These are phyloP conservation scores for Dendrobium catenatum DNA, from an alignment of 106 monocot genomes.

Conservation along the genomic window DNA sequence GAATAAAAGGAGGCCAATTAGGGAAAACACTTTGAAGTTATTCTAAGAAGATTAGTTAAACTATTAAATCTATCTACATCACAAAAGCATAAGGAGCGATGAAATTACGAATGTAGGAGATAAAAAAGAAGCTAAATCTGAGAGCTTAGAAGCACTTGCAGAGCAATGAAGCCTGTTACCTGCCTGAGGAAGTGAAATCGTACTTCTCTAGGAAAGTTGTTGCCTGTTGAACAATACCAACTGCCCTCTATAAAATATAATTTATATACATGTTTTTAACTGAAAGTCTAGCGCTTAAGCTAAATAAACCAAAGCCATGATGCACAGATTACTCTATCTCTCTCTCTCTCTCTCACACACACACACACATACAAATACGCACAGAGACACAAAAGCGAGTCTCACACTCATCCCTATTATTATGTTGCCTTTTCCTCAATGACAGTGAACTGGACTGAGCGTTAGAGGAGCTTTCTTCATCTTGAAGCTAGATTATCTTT, in stretches of 20 bases:
- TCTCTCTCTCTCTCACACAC: constrained; percentile 4
- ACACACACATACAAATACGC: not conserved
- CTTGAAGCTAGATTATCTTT: constrained; percentile 10
- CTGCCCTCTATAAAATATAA: constrained; percentile 2
- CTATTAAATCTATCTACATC: not conserved
- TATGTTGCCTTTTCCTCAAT: constrained; percentile 3
- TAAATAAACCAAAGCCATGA: not conserved
- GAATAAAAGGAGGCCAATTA: not conserved
- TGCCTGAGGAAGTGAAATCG: not conserved
- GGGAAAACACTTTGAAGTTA: not conserved
- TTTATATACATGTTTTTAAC: not conserved
- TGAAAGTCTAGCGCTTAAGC: not conserved
- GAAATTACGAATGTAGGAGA: constrained; percentile 1
- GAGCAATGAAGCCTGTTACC: not conserved
- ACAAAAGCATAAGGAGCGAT: not conserved
- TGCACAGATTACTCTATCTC: not conserved
- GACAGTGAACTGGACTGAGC: not conserved
- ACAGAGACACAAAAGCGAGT: not conserved
- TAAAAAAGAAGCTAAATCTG: not conserved
- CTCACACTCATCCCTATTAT: not conserved
- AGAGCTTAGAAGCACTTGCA: not conserved
- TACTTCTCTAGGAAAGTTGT: not conserved
- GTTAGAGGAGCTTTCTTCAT: constrained; percentile 3
- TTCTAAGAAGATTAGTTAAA: too few species aligned
- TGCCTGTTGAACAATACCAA: not conserved